Evolutionary conservation across 768 basidiomycete genomes (phyloP), one percentile per base, ranked within the genome.

Genomic region (Xerocomellus chrysenteron): DNA sequence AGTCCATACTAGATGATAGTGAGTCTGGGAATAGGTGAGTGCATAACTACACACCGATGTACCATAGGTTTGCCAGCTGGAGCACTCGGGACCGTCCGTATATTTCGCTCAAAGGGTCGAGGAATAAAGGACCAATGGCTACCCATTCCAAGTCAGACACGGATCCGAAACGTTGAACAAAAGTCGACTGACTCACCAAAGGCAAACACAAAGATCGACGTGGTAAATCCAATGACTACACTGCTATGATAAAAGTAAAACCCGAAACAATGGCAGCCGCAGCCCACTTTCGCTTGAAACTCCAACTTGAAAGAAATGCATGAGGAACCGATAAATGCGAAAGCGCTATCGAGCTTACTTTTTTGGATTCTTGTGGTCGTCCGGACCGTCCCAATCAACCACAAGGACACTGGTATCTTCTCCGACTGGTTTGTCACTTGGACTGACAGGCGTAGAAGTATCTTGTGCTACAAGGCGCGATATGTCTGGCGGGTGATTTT

Each of bases 41-140:
- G 24, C 43, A 26, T 8, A 17, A 16, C 3, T 13, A 59, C 70
- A 10, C 65, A 87, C 86, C 81, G 2, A 90, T 72, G 63, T 80
- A 90, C 68, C 83, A 85, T 4, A 87, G n/a, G 67, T 90, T 90
- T 1, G 87, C 69, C 0, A 76, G 46, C 62, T 87, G 88, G 0
- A 90, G 61, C 0, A 89, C 82, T 2, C 75, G 70, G 1, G 83
- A 80, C 21, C 88, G 80, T 3, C 90, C 89, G 57, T 76, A 90
- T 10, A 91, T 77, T 67, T 92, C 90, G 59, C 82, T 84, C 24
- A 90, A 62, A 0, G 90, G 90, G 0, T 84, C 87, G 16, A 78
- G 59, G 39, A 77, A 64, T 2, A 79, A 47, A 2, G 78, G 76
- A 2, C 75, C 71, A n/a, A 71, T 6, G 11, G 68, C 45, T 53